phyloP scores from a whole-genome alignment of 805 yeast genomes.

The Zygotorulaspora chibaensis region DNA sequence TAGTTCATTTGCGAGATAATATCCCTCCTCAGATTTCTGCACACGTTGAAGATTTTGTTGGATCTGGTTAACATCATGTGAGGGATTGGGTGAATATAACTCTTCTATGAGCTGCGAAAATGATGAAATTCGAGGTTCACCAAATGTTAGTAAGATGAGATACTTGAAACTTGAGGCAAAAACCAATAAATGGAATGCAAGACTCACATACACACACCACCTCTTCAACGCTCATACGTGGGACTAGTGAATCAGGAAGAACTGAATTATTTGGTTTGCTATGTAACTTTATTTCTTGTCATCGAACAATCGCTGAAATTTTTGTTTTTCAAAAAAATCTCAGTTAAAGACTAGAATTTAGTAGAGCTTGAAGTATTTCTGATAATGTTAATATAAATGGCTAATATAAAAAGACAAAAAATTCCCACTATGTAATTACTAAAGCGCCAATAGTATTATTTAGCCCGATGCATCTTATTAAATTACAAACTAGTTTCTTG shows the following conservation, averaged over 20 bases:
- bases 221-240: constrained; percentile 15
- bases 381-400: too few species aligned
- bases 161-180: background rate
- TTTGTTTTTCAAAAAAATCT: too few species aligned
- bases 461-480: constrained; percentile 43
- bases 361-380: too few species aligned
- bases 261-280: background rate
- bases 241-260: background rate
- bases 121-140: background rate
- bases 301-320: background rate
- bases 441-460: constrained; percentile 33
- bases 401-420: background rate
- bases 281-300: background rate
- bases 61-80: constrained; percentile 28
- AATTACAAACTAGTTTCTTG: constrained; percentile 37
- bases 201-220: constrained; percentile 16
- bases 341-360: too few species aligned
- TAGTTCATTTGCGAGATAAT: constrained; percentile 28
- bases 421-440: constrained; percentile 18
- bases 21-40: constrained; percentile 32
- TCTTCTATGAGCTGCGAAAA: constrained; percentile 23
- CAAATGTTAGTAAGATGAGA: constrained; percentile 6
- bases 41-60: constrained; percentile 31
- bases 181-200: background rate
- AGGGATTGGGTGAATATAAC: constrained; percentile 28